Conservation (phyloP, 352 stramenopile species). For the Phytophthora agathidicida region DNA sequence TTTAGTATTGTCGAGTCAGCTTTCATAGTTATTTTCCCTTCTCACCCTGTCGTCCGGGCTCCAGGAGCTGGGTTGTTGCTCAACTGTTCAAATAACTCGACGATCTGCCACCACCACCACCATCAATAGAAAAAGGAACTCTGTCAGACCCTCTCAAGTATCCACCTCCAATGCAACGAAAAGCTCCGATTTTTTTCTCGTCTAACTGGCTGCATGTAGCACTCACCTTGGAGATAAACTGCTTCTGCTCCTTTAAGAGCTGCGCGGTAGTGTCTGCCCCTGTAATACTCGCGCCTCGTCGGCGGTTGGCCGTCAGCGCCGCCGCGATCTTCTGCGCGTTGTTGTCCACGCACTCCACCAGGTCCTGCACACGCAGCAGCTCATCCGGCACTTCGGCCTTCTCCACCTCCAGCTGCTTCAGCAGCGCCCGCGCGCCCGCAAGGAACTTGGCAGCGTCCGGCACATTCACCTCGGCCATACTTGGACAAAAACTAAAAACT, state of each 20-base stretch:
- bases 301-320: slow-evolving; percentile 49
- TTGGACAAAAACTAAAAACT: neutral
- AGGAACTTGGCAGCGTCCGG: slow-evolving; percentile 26
- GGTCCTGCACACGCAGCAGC: slow-evolving; percentile 59
- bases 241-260: slow-evolving; percentile 67
- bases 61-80: slow-evolving; percentile 31
- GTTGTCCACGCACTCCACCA: slow-evolving; percentile 70
- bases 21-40: too few relatives aligned
- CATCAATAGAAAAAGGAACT: neutral
- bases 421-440: slow-evolving; percentile 34
- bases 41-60: slow-evolving; percentile 1
- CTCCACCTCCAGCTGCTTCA: slow-evolving; percentile 39
- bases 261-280: slow-evolving; percentile 46
- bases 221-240: slow-evolving; percentile 45
- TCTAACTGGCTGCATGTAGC: too few relatives aligned
- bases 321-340: slow-evolving; percentile 76
- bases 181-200: too few relatives aligned
- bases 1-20: too few relatives aligned
- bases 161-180: too few relatives aligned
- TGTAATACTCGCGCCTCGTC: slow-evolving; percentile 21
- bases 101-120: slow-evolving; percentile 30
- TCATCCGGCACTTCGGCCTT: slow-evolving; percentile 44
- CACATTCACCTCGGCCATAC: neutral
- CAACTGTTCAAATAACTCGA: slow-evolving; percentile 44
- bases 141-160: too few relatives aligned